Base-by-base conservation (phyloP, 2,329 filamentous ascomycete genomes). In the Dactylonectria macrodidyma region DNA sequence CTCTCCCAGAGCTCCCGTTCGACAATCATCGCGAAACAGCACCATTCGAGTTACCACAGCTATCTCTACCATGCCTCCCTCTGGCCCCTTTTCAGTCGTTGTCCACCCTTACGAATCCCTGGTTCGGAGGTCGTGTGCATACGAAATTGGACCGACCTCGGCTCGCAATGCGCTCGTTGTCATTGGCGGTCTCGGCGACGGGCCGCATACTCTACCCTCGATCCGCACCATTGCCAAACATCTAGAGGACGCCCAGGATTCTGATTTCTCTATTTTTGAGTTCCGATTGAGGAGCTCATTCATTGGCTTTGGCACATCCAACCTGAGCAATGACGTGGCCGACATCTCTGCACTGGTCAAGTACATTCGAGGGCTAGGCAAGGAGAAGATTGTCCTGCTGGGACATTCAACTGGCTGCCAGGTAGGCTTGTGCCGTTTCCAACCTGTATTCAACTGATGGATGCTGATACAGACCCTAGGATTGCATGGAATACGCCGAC, bases 141-240 rank as follows among this genome's bases (percentile, higher is more conserved):
- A 88, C 70, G 86, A 88, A 73, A 74, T 81, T 19, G 85, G 86
- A 26, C 76, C 78, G 16, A 48, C 72, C 11, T 74, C 79, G 47
- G 79, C 83, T 65, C 82, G 78, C 57, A 89, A 93, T 79, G 90
- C 89, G 3, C 79, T 94, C 61, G 79, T 94, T 67, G 92, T 92
- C 81, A 86, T 94, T 69, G 91, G 91, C 68, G 92, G 92, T 41
- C 86, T 95, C 16, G 87, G 86, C 44, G 92, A 94, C 78, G 91
- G 91, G 2, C 88, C 92, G 66, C 88, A 92, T 69, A 90, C 89
- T 0, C 86, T 92, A 9, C 81, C 85, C 1, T 93, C 92, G 67
- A 81, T 85, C 55, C 83, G 84, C 5, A 76, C 78, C 1, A 79
- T 90, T 62, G 85, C 87, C 14, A 77, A 79, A 46, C 78, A 79